These are phyloP conservation scores for Paecilomyces niveus DNA, from an alignment of 2,329 filamentous ascomycete species.

Conservation along the genomic window DNA sequence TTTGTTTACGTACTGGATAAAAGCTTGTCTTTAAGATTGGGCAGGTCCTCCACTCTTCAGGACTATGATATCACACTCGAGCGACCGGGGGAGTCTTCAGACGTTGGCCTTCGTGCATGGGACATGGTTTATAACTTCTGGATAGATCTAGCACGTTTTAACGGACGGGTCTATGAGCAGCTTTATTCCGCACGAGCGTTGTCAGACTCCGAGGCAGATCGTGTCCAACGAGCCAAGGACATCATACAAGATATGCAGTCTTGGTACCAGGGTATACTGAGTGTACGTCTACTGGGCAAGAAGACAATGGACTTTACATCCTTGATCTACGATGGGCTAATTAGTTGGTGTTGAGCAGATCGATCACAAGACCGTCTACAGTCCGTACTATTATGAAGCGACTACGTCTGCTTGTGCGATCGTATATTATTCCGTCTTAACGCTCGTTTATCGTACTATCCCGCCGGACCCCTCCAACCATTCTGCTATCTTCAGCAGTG, in stretches of 20 bases:
- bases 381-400: constrained; percentile 15
- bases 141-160: constrained; percentile 50
- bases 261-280: constrained; percentile 7
- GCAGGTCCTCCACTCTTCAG: constrained; percentile 51
- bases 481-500: constrained; percentile 24
- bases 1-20: constrained; percentile 54
- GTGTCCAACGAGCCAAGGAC: constrained; percentile 15
- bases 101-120: constrained; percentile 25
- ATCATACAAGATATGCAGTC: constrained; percentile 5
- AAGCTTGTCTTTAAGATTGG: constrained; percentile 52
- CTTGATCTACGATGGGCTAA: not conserved
- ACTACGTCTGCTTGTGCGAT: constrained; percentile 27
- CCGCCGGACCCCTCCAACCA: constrained; percentile 20
- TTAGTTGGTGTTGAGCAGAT: constrained; percentile 2
- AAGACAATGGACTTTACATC: not conserved
- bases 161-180: constrained; percentile 53
- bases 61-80: constrained; percentile 54
- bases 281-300: not conserved
- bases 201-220: constrained; percentile 16
- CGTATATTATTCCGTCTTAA: constrained; percentile 28
- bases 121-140: constrained; percentile 46
- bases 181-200: constrained; percentile 41
- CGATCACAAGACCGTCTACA: constrained; percentile 10
- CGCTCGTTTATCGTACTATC: constrained; percentile 35
- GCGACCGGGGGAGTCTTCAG: constrained; percentile 20